These are phyloP conservation scores for Podila horticola DNA, from an alignment of 192 early-diverging fungal species.

Conservation along the genomic window DNA sequence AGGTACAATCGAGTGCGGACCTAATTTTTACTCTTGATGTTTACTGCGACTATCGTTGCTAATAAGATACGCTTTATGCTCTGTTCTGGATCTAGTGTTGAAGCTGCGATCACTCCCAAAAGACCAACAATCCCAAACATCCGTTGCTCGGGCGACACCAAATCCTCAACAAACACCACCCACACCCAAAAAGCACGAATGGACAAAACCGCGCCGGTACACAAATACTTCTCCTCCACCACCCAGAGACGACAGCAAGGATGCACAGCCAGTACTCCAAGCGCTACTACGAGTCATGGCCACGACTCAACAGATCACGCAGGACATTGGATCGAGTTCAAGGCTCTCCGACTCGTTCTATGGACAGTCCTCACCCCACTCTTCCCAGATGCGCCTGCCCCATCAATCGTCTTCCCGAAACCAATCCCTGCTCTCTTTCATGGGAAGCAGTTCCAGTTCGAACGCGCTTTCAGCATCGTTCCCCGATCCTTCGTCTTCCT, in stretches of 20 bases:
- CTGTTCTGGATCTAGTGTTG: not conserved
- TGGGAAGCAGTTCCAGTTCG: not conserved
- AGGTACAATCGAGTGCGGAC: slow-evolving; percentile 9
- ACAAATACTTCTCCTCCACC: not conserved
- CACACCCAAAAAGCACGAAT: not conserved
- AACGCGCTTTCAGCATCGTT: too few species aligned
- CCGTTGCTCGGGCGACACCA: not conserved
- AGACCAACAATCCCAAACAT: not conserved
- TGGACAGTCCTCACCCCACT: not conserved
- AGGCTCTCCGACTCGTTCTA: not conserved
- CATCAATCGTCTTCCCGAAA: slow-evolving; percentile 1
- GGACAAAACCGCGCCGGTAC: not conserved
- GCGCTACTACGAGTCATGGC: not conserved
- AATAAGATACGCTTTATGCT: not conserved
- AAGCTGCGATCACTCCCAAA: not conserved
- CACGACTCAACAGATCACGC: not conserved
- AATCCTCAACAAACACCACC: not conserved
- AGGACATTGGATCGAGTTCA: not conserved
- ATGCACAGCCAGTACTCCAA: not conserved
- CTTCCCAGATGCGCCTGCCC: not conserved
- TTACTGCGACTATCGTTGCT: not conserved
- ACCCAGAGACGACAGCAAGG: not conserved
- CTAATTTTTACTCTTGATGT: not conserved
- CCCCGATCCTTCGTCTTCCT: not conserved
- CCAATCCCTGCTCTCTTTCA: slow-evolving; percentile 8